Evolutionary conservation across 192 early-diverging fungal species (phyloP).

Genomic region (Umbelopsis vinacea): DNA sequence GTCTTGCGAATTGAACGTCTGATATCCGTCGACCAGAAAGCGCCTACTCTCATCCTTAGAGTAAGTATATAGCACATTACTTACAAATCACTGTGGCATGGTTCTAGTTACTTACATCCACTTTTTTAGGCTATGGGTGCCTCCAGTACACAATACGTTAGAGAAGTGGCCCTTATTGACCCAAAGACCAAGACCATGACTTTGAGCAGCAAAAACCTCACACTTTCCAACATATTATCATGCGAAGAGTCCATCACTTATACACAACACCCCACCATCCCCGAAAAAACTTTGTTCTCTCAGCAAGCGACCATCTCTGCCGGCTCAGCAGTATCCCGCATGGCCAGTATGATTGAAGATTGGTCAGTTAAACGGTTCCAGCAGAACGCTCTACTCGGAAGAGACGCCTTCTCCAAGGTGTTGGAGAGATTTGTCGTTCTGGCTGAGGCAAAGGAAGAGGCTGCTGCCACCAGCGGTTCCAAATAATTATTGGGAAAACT

Average conservation of each 20-base stretch:
- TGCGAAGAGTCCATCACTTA: conserved; percentile 90
- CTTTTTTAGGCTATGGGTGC: conserved; percentile 67
- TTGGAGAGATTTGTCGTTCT: conserved; percentile 63
- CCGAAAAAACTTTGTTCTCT: conserved; percentile 66
- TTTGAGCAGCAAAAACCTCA: conserved; percentile 85
- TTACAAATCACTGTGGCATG: background rate
- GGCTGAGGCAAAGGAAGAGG: conserved; percentile 32
- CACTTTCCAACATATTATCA: conserved; percentile 80
- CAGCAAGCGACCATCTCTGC: conserved; percentile 87
- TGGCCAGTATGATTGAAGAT: conserved; percentile 82
- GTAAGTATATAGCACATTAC: conserved; percentile 32
- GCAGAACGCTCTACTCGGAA: conserved; percentile 86
- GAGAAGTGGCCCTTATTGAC: conserved; percentile 90
- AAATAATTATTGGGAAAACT: background rate
- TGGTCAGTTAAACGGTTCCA: conserved; percentile 85
- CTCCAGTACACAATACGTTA: conserved; percentile 76
- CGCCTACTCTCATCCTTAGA: conserved; percentile 74
- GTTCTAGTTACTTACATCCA: conserved; percentile 21
- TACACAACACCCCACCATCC: conserved; percentile 55
- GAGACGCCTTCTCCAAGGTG: conserved; percentile 85
- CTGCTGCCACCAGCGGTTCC: background rate
- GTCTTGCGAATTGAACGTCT: conserved; percentile 91
- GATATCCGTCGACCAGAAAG: conserved; percentile 84
- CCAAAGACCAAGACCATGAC: conserved; percentile 70
- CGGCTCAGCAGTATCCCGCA: conserved; percentile 66